Evolutionary conservation across 768 basidiomycete genomes (phyloP), one percentile per base, ranked within the genome.

Genomic region (Termitomyces sp.): DNA sequence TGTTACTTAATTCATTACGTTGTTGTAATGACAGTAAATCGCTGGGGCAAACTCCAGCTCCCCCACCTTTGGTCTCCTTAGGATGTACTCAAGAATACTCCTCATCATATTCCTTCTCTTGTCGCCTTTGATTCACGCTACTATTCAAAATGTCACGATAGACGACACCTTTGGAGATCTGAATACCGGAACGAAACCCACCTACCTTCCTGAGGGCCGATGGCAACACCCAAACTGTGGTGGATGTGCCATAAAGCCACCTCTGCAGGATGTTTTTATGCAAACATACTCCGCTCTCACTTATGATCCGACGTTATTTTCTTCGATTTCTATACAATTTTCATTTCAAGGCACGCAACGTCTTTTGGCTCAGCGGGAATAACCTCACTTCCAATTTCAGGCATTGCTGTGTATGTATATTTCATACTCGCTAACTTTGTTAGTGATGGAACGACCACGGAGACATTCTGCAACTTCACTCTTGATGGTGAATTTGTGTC

Each of bases 401-500:
- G 75, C 22, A 71, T 68, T 24, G 73, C 73, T 0, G 65, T 76
- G 6, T 73, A 71, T 53, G 69, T 75, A 16, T 76, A 67, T 55
- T 74, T 76, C 48, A 71, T 74, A 31, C 71, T 74, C 6, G 68
- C 70, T 16, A 74, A 76, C 57, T 62, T 66, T 14, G 58, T 59
- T 39, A 42, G 39, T 4, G 29, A 20, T 4, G 52, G 46, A 10
- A 62, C 67, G 16, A 67, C 68, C 3, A 64, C 69, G 2, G 59
- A 68, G 29, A 63, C 65, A 7, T 43, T 50, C 5, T 63, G 60
- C 46, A 72, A 73, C 47, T 75, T 76, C 48, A 73, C 70, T 27
- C 61, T 76, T 16, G 72, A 76, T 48, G 69, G 68, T 10, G 39
- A 60, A 0, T 12, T 43, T 1, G 61, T 62, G 9, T 51, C 52